phyloP scores from a whole-genome alignment of 129 eudicot genomes.

The Logfia minima region DNA sequence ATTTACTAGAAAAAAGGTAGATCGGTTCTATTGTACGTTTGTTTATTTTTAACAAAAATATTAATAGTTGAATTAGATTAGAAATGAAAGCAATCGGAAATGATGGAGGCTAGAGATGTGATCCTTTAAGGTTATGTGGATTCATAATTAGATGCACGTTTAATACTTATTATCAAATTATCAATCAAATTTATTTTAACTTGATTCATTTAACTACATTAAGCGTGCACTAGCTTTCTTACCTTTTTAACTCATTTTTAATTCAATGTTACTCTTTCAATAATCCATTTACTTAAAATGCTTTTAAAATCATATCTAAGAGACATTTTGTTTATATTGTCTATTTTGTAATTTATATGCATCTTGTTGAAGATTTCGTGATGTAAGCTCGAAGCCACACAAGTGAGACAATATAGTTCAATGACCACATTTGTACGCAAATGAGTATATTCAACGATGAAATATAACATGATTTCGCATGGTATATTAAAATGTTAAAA shows the following conservation, averaged over 20 bases:
- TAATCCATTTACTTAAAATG: background rate
- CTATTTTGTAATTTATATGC: background rate
- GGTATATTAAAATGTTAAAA: no score
- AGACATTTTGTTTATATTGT: background rate
- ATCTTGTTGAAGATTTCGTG: background rate
- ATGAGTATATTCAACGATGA: no score
- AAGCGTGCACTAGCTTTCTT: constrained; percentile 25
- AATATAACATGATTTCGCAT: no score
- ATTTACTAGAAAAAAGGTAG: no score
- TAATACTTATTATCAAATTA: background rate
- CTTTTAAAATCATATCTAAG: no score
- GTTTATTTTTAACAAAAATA: no score
- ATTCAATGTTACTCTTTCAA: background rate
- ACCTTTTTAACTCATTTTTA: background rate
- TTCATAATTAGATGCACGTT: constrained; percentile 33
- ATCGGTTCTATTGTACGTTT: no score
- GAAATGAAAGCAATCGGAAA: constrained; percentile 18
- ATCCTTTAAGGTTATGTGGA: constrained; percentile 31
- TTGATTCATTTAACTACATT: background rate
- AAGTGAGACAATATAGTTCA: background rate
- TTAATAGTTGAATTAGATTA: background rate
- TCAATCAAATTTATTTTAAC: background rate
- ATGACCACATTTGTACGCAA: no score
- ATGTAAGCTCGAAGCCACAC: background rate
- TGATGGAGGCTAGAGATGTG: constrained; percentile 31